These are phyloP conservation scores for Geoglossum glabrum DNA, from an alignment of 495 filamentous ascomycete genomes.

Conservation along the genomic window DNA sequence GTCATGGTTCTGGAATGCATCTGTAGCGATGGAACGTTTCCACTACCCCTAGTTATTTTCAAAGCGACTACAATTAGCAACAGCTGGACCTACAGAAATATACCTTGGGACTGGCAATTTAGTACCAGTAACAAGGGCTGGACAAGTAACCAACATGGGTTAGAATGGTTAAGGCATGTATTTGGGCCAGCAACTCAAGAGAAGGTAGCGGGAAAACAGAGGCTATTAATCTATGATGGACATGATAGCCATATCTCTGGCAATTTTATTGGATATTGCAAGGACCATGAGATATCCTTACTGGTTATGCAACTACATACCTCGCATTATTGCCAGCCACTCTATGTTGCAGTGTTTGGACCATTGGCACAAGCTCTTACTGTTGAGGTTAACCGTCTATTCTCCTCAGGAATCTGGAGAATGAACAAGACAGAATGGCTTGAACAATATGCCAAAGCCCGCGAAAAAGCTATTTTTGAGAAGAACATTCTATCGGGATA, in stretches of 20 bases:
- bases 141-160: conserved; percentile 7
- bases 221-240: conserved; percentile 5
- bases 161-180: conserved; percentile 5
- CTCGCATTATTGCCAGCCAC: too few species aligned
- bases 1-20: too few species aligned
- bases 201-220: conserved; percentile 3
- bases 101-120: background rate
- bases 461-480: too few species aligned
- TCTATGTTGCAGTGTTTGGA: too few species aligned
- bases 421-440: too few species aligned
- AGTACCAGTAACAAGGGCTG: conserved; percentile 4
- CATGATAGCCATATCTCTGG: conserved; percentile 5
- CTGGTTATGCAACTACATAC: background rate
- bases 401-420: too few species aligned
- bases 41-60: background rate
- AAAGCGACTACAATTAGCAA: background rate
- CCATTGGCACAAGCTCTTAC: too few species aligned
- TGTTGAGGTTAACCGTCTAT: too few species aligned
- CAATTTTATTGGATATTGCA: background rate
- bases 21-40: background rate
- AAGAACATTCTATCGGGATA: too few species aligned
- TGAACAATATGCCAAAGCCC: too few species aligned
- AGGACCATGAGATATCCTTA: background rate
- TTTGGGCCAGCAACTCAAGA: conserved; percentile 6
- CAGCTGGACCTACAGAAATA: background rate